Conservation (phyloP, 208 protist species). For the Angomonas ambiguus region DNA sequence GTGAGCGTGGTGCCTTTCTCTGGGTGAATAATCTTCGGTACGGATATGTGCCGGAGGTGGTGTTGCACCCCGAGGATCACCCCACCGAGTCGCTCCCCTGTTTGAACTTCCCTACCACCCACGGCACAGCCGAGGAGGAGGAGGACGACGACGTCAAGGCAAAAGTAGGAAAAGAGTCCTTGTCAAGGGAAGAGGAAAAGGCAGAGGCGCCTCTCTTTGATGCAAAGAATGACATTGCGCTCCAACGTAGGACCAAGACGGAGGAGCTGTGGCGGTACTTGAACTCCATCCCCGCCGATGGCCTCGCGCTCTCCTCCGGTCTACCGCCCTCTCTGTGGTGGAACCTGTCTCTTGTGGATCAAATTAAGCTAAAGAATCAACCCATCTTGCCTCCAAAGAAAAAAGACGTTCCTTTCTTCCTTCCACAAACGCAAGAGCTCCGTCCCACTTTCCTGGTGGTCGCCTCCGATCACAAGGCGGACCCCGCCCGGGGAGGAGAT, state of each 20-base stretch:
- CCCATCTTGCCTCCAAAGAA: slow-evolving; percentile 89
- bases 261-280: slow-evolving; percentile 34
- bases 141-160: slow-evolving; percentile 18
- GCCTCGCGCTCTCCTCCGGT: slow-evolving; percentile 49
- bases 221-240: slow-evolving; percentile 50
- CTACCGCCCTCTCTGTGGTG: slow-evolving; percentile 73
- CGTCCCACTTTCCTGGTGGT: slow-evolving; percentile 79
- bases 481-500: neutral
- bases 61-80: slow-evolving; percentile 33
- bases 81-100: slow-evolving; percentile 45
- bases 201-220: slow-evolving; percentile 65
- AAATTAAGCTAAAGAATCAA: slow-evolving; percentile 89
- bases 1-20: slow-evolving; percentile 75
- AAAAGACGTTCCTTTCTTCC: slow-evolving; percentile 87
- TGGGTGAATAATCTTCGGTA: slow-evolving; percentile 90
- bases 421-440: slow-evolving; percentile 78
- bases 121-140: slow-evolving; percentile 49
- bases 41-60: slow-evolving; percentile 80
- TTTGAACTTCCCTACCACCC: slow-evolving; percentile 74
- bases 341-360: slow-evolving; percentile 80
- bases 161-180: neutral
- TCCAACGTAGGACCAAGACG: slow-evolving; percentile 35
- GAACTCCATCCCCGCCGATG: slow-evolving; percentile 50
- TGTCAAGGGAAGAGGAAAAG: slow-evolving; percentile 15
- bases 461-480: slow-evolving; percentile 26